Evolutionary conservation across 805 yeast genomes (phyloP).

Genomic region (Sugiyamaella valdiviana): DNA sequence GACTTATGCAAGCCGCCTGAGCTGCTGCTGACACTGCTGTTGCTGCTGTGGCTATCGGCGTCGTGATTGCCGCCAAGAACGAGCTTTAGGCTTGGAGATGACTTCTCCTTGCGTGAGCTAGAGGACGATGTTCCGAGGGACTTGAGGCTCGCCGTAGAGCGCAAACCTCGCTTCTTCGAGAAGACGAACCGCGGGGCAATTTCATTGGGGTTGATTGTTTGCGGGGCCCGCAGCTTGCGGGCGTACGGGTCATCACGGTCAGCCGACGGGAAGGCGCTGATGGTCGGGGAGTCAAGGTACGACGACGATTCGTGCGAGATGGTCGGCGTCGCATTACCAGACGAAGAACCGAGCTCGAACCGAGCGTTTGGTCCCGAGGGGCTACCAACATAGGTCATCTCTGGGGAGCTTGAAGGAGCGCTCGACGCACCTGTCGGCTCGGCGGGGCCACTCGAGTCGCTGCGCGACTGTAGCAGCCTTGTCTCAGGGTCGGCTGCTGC

Average conservation of each 20-base stretch:
- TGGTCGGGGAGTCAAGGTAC: constrained; percentile 15
- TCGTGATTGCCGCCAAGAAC: background rate
- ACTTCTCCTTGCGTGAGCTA: background rate
- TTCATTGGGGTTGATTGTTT: constrained; percentile 20
- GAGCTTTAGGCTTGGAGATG: constrained; percentile 6
- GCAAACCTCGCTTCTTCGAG: constrained; percentile 11
- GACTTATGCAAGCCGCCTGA: constrained; percentile 15
- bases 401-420: too few relatives aligned
- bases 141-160: constrained; percentile 10
- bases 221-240: constrained; percentile 27
- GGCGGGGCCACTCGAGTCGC: background rate
- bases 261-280: constrained; percentile 18
- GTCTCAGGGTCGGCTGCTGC: background rate
- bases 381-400: background rate
- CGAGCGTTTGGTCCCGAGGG: background rate
- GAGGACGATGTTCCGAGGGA: constrained; percentile 8
- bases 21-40: background rate
- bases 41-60: constrained; percentile 3
- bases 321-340: constrained; percentile 1
- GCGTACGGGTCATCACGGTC: constrained; percentile 32
- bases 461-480: background rate
- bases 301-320: constrained; percentile 17
- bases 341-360: constrained; percentile 5
- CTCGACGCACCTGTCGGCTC: too few relatives aligned
- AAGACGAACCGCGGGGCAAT: constrained; percentile 34